Base-by-base conservation (phyloP, 106 monocot species). In the Narthecium ossifragum region DNA sequence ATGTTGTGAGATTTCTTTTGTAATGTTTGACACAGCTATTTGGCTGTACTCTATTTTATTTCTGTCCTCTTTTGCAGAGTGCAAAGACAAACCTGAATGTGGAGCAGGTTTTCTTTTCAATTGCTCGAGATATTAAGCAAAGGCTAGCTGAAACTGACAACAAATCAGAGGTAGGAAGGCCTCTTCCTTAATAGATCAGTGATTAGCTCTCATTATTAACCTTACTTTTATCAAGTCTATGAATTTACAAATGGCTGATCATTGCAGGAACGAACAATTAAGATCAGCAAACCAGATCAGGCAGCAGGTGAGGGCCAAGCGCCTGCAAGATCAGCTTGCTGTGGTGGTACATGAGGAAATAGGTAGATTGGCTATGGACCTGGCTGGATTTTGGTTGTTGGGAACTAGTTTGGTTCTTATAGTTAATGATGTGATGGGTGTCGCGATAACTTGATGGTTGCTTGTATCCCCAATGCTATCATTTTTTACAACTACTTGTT, bases 51-150 rank as follows among this genome's bases (percentile, higher is more conserved):
- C 40, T 10, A 28, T 33, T 60, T 10, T 33, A 26, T 20, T 24
- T 7, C 15, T 34, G 17, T 45, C 5, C 25, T 38, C 21, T 41
- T 20, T 43, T 72, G 34, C 88, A 92, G 92, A 92, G 92, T 73
- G 92, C 92, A 58, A 92, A 92, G 67, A 92, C 92, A 53, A 92
- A 92, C 52, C 66, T 92, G 46, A 92, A 92, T 36, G 92, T 92
- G 60, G 92, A 92, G 76, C 70, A 92, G 53, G 92, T 92, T 59
- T 92, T 92, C 81, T 92, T 88, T 71, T 84, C 92, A 32, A 88
- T 92, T 52, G 92, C 88, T 17, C 75, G 88, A 73, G 92, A 92
- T 66, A 92, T 92, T 41, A 92, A 92, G 64, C 92, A 92, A 65
- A 85, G 88, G 56, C 81, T 92, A 41, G 67, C 81, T 9, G 92